These are phyloP conservation scores for Gorgonomyces haynaldii DNA, from an alignment of 192 early-diverging fungal species.

Conservation along the genomic window DNA sequence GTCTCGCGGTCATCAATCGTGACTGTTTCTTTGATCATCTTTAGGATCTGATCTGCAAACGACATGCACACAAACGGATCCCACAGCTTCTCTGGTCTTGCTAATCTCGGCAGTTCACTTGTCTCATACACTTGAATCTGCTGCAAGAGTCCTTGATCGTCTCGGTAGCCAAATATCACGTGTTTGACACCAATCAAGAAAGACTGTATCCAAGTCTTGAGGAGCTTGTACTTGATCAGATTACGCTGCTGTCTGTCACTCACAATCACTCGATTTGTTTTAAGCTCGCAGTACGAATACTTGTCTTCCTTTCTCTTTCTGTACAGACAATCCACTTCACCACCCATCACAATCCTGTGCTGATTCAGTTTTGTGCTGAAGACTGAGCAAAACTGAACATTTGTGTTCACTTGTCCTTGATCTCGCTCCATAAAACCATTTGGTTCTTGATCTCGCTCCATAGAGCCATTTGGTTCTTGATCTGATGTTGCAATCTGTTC, in stretches of 20 bases:
- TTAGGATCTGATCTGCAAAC: constrained; percentile 60
- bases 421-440: constrained; percentile 33
- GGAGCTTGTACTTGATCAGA: constrained; percentile 56
- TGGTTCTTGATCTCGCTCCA: constrained; percentile 23
- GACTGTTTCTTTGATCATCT: constrained; percentile 13
- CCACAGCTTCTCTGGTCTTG: constrained; percentile 60
- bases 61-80: constrained; percentile 74
- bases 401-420: constrained; percentile 54
- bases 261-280: constrained; percentile 61
- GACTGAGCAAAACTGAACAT: constrained; percentile 82
- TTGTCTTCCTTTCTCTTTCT: constrained; percentile 13
- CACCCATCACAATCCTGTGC: constrained; percentile 67
- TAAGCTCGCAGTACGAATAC: constrained; percentile 70
- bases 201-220: constrained; percentile 90
- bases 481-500: constrained; percentile 60
- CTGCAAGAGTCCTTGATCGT: constrained; percentile 53
- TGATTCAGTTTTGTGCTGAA: constrained; percentile 63
- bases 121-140: constrained; percentile 58
- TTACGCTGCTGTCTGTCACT: constrained; percentile 23
- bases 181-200: constrained; percentile 77
- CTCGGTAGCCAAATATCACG: constrained; percentile 77
- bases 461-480: constrained; percentile 33
- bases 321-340: constrained; percentile 79
- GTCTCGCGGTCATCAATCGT: constrained; percentile 16
- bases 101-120: constrained; percentile 66